Evolutionary conservation across 2,329 filamentous ascomycete genomes (phyloP).

Genomic region (Colletotrichum abscissum): DNA sequence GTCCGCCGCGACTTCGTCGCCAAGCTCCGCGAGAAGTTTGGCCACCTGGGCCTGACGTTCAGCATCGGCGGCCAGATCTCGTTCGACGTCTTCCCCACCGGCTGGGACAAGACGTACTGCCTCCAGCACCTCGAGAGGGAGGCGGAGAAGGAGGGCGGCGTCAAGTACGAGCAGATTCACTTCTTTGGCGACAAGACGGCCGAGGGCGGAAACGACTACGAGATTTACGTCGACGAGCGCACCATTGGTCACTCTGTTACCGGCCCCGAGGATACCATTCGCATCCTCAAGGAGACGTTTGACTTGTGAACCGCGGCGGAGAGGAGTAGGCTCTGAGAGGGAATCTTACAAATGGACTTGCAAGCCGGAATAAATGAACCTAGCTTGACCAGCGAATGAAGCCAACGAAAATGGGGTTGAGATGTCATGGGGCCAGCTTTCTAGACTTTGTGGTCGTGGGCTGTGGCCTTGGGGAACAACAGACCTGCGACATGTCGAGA

Average conservation of each 20-base stretch:
- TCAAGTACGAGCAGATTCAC: constrained; percentile 89
- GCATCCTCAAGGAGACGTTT: constrained; percentile 84
- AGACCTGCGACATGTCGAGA: not conserved
- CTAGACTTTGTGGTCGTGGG: not conserved
- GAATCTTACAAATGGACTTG: constrained; percentile 7
- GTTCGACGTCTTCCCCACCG: constrained; percentile 95
- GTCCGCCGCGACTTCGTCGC: constrained; percentile 82
- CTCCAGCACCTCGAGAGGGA: constrained; percentile 87
- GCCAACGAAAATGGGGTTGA: not conserved
- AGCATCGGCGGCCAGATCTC: constrained; percentile 98
- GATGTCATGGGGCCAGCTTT: not conserved
- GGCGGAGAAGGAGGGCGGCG: constrained; percentile 73
- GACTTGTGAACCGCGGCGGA: constrained; percentile 58
- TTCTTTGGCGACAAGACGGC: constrained; percentile 99
- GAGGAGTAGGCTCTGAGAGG: constrained; percentile 11
- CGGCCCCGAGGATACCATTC: constrained; percentile 84
- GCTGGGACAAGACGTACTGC: constrained; percentile 99
- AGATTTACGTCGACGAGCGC: constrained; percentile 87
- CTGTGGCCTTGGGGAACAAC: not conserved
- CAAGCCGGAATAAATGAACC: not conserved
- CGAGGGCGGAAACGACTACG: constrained; percentile 92
- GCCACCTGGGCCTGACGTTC: constrained; percentile 87
- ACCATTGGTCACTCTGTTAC: constrained; percentile 88
- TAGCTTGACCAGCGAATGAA: not conserved
- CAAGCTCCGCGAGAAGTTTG: constrained; percentile 82